Conservation (phyloP, 1,139 yeast genomes). For the Candida albicans region DNA sequence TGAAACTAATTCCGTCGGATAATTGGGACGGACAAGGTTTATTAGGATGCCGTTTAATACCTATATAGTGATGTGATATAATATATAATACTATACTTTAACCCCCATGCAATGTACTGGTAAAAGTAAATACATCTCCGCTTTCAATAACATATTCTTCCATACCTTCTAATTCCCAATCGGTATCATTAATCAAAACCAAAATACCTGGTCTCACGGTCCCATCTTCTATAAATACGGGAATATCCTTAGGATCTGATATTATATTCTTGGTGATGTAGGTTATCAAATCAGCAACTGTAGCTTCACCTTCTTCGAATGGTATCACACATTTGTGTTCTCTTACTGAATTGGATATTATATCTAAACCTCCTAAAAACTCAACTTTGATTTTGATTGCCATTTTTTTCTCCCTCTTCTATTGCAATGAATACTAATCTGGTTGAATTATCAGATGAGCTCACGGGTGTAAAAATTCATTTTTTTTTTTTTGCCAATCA, state of each 20-base stretch:
- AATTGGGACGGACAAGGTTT: conserved; percentile 73
- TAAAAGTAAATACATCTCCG: conserved; percentile 80
- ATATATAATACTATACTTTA: conserved; percentile 27
- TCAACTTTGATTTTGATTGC: conserved; percentile 40
- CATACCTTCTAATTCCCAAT: conserved; percentile 95
- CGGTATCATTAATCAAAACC: conserved; percentile 89
- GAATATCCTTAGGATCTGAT: conserved; percentile 60
- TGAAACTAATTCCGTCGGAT: conserved; percentile 51
- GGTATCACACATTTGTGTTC: conserved; percentile 46
- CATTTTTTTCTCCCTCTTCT: conserved; percentile 15
- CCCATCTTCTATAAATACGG: conserved; percentile 80
- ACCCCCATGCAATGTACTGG: conserved; percentile 95
- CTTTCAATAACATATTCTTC: conserved; percentile 73
- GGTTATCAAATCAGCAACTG: conserved; percentile 57
- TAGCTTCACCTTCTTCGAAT: conserved; percentile 44
- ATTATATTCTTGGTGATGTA: conserved; percentile 57
- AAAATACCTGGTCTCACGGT: conserved; percentile 86
- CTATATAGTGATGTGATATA: conserved; percentile 27
- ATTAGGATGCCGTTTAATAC: conserved; percentile 67
- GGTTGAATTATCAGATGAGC: no score
- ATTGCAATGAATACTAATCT: no score
- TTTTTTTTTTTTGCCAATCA: no score
- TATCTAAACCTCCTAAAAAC: conserved; percentile 70
- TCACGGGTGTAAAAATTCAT: no score
- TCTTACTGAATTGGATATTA: conserved; percentile 55